Base-by-base conservation (phyloP, 352 stramenopile species). In the Phytophthora tentaculata region DNA sequence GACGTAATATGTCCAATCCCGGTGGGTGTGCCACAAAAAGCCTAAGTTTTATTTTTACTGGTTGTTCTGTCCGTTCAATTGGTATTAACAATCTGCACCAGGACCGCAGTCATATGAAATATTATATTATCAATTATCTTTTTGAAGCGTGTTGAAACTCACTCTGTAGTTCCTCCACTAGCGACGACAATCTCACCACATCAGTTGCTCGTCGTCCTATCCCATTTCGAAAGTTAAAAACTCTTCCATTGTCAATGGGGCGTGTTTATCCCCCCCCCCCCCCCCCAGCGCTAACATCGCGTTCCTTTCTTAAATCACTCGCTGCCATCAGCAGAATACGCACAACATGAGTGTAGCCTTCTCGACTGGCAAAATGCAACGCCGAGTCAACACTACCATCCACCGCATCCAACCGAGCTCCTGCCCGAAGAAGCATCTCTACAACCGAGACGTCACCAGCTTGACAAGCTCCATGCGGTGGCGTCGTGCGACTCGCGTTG, bases 401-500 rank as follows among this genome's bases (percentile, higher is more conserved):
- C 6, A 79, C 53, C 5, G 55, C 64, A 48, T 74, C 67, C 5
- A 89, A 48, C 7, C 43, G 60, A 19, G 83, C 82, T 19, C 83
- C 82, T 5, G 71, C 66, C 20, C 44, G 50, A 24, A 94, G 49
- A 5, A 94, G 50, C 16, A 76, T 41, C 6, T 73, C 61, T 2
- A 79, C 71, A 10, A 87, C 67, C 10, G 61, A 17, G 1, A 58
- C 52, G 32, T 90, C 71, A 8, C 83, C 83, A 7, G 65, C 73
- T 19, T 71, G 69, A 65, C 79, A 83, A 13, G 82, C 86, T 64
- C 89, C 83, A 29, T 91, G 86, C 5, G 91, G 65, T 13, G 83
- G 73, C 8, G 80, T 87, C 20, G 51, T 79, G 20, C 51, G 73
- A 16, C 64, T 81, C 9, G 79, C 68, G 5, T 51, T 85, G 44